phyloP scores from a whole-genome alignment of 1,284 basidiomycete genomes.

The Trichosporon ovoides region DNA sequence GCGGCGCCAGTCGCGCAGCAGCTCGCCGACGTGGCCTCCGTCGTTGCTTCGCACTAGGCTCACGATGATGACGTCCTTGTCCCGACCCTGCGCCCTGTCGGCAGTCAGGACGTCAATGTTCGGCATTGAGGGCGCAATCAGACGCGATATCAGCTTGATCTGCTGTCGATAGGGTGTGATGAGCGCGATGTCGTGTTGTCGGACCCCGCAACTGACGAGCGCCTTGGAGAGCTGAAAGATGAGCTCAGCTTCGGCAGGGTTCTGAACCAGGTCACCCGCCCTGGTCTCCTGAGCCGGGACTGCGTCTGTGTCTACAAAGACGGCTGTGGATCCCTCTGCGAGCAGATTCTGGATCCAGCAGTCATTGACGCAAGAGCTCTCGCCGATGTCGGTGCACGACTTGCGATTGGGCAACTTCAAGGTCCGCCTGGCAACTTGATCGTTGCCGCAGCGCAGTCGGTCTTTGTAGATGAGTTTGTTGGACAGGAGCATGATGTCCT shows the following conservation, averaged over 20 bases:
- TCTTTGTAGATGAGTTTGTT: constrained; percentile 84
- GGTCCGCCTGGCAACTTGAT: constrained; percentile 59
- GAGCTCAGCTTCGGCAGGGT: constrained; percentile 66
- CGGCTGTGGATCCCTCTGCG: constrained; percentile 68
- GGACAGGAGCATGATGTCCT: constrained; percentile 89
- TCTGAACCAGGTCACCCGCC: constrained; percentile 84
- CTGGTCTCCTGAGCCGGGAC: constrained; percentile 71
- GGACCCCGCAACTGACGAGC: constrained; percentile 62
- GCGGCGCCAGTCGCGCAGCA: constrained; percentile 88
- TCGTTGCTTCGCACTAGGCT: constrained; percentile 87
- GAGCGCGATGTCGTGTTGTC: constrained; percentile 69
- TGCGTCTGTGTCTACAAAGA: constrained; percentile 88
- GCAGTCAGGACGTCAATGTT: constrained; percentile 86
- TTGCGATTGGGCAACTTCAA: constrained; percentile 56
- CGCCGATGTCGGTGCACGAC: constrained; percentile 43
- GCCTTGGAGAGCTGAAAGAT: constrained; percentile 60
- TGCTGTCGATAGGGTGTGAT: constrained; percentile 93
- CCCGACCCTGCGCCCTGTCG: constrained; percentile 90
- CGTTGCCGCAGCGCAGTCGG: constrained; percentile 71
- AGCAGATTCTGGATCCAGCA: constrained; percentile 72
- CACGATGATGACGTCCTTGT: constrained; percentile 92
- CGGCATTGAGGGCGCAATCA: constrained; percentile 44
- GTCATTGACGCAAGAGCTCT: constrained; percentile 40
- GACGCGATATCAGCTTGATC: constrained; percentile 72
- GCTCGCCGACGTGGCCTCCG: constrained; percentile 71